Conservation (phyloP, 2,329 filamentous ascomycete species). For the Cephalotrichum gorgonifer region DNA sequence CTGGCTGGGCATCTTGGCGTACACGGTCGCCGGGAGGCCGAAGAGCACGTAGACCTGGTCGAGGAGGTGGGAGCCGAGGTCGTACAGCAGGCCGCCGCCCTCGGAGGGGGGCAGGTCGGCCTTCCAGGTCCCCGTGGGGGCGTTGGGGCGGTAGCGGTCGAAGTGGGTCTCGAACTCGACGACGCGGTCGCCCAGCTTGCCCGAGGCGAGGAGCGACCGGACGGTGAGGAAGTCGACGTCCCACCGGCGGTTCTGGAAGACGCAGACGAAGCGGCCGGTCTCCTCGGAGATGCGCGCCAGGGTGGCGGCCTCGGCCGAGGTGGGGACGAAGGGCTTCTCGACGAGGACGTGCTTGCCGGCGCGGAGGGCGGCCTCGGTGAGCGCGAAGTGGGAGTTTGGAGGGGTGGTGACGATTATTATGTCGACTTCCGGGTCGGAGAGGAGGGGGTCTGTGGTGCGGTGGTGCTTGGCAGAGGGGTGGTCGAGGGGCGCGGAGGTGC, state of each 20-base stretch:
- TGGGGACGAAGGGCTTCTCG: slow-evolving; percentile 76
- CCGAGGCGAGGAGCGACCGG: slow-evolving; percentile 47
- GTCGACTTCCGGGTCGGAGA: slow-evolving; percentile 56
- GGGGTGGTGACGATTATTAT: slow-evolving; percentile 63
- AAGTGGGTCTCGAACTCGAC: slow-evolving; percentile 74
- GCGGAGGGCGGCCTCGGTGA: slow-evolving; percentile 55
- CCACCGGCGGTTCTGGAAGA: slow-evolving; percentile 71
- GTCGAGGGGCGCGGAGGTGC: slow-evolving; percentile 52
- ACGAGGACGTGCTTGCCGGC: slow-evolving; percentile 68
- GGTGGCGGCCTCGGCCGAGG: slow-evolving; percentile 53
- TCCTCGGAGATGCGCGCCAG: slow-evolving; percentile 46
- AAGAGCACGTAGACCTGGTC: slow-evolving; percentile 66
- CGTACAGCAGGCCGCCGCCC: slow-evolving; percentile 60
- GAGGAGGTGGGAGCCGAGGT: slow-evolving; percentile 65
- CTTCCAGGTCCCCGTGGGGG: slow-evolving; percentile 56
- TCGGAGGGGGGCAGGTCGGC: slow-evolving; percentile 43
- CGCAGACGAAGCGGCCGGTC: slow-evolving; percentile 43
- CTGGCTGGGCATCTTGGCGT: slow-evolving; percentile 58
- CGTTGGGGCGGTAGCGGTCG: slow-evolving; percentile 57
- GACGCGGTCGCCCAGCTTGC: slow-evolving; percentile 52
- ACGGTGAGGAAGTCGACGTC: slow-evolving; percentile 69
- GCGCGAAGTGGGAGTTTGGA: slow-evolving; percentile 58
- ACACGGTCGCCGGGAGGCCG: slow-evolving; percentile 56
- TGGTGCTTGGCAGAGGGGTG: slow-evolving; percentile 56
- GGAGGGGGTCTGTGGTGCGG: slow-evolving; percentile 48